Evolutionary conservation across 495 filamentous ascomycete genomes (phyloP), one percentile per base, ranked within the genome.

Genomic region (Aspergillus avenaceus): DNA sequence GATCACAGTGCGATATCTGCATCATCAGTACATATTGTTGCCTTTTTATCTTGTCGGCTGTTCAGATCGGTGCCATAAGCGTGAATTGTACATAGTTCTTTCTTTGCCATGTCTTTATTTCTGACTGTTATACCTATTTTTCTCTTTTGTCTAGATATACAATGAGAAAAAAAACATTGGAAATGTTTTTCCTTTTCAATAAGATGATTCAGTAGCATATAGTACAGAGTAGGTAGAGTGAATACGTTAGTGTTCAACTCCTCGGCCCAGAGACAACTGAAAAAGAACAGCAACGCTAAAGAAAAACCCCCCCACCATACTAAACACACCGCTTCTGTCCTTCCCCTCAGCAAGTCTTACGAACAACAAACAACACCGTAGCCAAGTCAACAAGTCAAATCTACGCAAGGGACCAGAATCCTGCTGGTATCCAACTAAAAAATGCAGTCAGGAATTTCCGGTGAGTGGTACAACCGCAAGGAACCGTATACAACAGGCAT

Each of bases 401-500:
- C 14, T 40, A 14, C 34, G 19, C 45, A 34, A 37, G 18, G 25
- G 8, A 47, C 29, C 29, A 37, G 31, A n/a, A 25, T 37, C 9
- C 46, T 16, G 46, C 23, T 38, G 46, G 32, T 29, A 13, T 31
- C 24, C 9, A 14, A 14, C 53, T 27, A 65, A 70, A 63, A 38
- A 52, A 95, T 95, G 89, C 89, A 95, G 78, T 95, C 89, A 13
- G 89, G 89, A 69, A 95, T 95, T 59, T 82, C 86, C 69, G 87
- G 87, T 89, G 73, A 51, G 63, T 41, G 42, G 6, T 50, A 27
- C 18, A 2, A 2, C 22, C 9, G 22, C 42, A 42, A n/a, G 37
- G 29, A 31, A 44, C 36, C 23, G 16, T 26, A 34, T 36, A 40
- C 29, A 21, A 42, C 36, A 41, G n/a, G 29, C 12, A 36, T 11